These are phyloP conservation scores for Phialemoniopsis sp. DNA, from an alignment of 2,329 filamentous ascomycete genomes.

Conservation along the genomic window DNA sequence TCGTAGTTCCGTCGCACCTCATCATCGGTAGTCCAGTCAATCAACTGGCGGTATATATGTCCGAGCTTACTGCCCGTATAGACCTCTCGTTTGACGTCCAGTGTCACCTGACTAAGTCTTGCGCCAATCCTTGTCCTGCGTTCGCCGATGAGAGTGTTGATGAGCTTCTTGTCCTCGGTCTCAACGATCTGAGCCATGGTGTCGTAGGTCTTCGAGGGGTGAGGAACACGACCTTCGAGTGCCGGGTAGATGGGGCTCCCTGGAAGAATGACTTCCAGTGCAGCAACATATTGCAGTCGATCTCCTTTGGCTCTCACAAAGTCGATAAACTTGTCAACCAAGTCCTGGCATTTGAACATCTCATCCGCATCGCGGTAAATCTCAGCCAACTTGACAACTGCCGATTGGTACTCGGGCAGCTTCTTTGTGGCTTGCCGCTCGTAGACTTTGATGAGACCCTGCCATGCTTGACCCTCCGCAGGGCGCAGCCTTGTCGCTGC, in stretches of 20 bases:
- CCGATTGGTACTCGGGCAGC: conserved; percentile 69
- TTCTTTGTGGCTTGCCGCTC: conserved; percentile 70
- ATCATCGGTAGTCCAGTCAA: conserved; percentile 89
- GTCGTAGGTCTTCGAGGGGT: conserved; percentile 76
- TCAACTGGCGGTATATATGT: conserved; percentile 73
- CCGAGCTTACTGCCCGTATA: conserved; percentile 74
- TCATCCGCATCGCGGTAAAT: conserved; percentile 67
- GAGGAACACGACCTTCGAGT: conserved; percentile 78
- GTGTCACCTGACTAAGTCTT: conserved; percentile 74
- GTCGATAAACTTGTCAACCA: conserved; percentile 75
- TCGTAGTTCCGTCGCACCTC: conserved; percentile 80
- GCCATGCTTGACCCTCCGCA: conserved; percentile 80
- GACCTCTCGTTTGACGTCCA: conserved; percentile 84
- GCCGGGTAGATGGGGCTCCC: conserved; percentile 75
- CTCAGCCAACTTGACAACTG: conserved; percentile 68
- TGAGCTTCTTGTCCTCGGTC: conserved; percentile 78
- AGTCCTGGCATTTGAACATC: conserved; percentile 58
- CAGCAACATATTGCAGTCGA: conserved; percentile 68
- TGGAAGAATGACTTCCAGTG: conserved; percentile 73
- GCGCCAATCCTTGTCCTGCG: conserved; percentile 84
- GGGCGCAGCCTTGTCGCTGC: conserved; percentile 69
- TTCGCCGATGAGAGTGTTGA: conserved; percentile 87
- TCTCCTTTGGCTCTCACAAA: conserved; percentile 72
- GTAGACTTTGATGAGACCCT: conserved; percentile 82
- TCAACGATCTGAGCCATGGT: conserved; percentile 81